Evolutionary conservation across 306 rosid genomes (phyloP), one percentile per base, ranked within the genome.

Genomic region (Glycyrrhiza uralensis): DNA sequence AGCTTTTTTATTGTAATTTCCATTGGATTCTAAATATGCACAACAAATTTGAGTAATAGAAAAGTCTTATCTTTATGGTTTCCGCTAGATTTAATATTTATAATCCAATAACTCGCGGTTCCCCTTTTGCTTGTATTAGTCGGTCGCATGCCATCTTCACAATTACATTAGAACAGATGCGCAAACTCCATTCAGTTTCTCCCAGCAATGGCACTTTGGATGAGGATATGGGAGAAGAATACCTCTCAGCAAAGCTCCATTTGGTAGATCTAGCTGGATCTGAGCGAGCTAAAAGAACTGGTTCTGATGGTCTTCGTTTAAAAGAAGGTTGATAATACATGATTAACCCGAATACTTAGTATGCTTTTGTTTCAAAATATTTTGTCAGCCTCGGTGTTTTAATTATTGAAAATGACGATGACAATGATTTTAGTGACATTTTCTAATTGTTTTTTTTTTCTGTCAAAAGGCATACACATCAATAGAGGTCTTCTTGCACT

Each of bases 81-180:
- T 72, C 13, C 49, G 3, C 63, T 56, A 41, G 10, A 72, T 71
- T 51, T 41, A 28, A 33, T 75, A 60, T 62, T 69, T 69, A 15
- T 60, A 65, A 22, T 55, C 84, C 81, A 84, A 68, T 78, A 68
- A 60, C 22, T 19, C 26, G 24, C 55, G 80, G 50, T 69, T 77
- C 55, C 26, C 29, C 60, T 80, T 79, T 56, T 82, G 72, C 52
- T 74, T 81, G 73, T 71, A 36, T 69, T 57, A 90, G 96, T 78
- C 96, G 93, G 71, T 90, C 96, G 74, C 96, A 90, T 77, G 96
- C 96, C 86, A 90, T 90, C 84, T 88, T 90, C 88, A 90, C 96
- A 33, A 88, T 90, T 69, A 90, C 96, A 58, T 55, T 90, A 70
- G 92, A 88, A 82, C 96, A 90, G 78, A 86, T 90, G 90, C 87